Evolutionary conservation across 2,329 filamentous ascomycete genomes (phyloP).

Genomic region (Alternaria panax): DNA sequence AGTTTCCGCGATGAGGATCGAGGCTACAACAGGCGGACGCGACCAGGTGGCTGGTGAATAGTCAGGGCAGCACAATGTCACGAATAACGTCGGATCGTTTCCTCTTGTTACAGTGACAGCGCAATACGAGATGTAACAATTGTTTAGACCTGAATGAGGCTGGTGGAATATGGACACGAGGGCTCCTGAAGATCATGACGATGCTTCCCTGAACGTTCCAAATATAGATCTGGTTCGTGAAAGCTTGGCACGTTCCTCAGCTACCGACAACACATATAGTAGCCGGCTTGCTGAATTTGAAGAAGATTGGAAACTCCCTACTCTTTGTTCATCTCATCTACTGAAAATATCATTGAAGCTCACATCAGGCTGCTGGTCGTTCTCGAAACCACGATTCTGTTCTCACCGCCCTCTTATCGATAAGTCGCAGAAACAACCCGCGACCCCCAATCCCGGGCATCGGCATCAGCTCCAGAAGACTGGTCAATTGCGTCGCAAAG

Average conservation of each 20-base stretch:
- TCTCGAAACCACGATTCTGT: background rate
- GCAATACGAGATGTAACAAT: background rate
- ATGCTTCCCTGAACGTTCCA: slow-evolving; percentile 3
- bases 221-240: slow-evolving; percentile 18
- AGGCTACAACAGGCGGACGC: background rate
- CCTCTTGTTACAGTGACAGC: background rate
- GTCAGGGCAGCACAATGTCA: no score
- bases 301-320: background rate
- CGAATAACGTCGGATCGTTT: background rate
- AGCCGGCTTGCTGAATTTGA: background rate
- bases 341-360: background rate
- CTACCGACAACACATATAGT: background rate
- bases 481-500: background rate
- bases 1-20: background rate
- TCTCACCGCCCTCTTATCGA: slow-evolving; percentile 39
- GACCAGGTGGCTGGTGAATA: background rate
- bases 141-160: background rate
- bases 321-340: background rate
- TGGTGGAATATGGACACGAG: background rate
- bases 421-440: slow-evolving; percentile 20
- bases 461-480: background rate
- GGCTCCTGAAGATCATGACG: slow-evolving; percentile 10
- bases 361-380: background rate
- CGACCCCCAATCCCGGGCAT: background rate
- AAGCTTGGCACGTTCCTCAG: slow-evolving; percentile 4